Base-by-base conservation (phyloP, 192 early-diverging fungal genomes). In the Coemansia sp. region DNA sequence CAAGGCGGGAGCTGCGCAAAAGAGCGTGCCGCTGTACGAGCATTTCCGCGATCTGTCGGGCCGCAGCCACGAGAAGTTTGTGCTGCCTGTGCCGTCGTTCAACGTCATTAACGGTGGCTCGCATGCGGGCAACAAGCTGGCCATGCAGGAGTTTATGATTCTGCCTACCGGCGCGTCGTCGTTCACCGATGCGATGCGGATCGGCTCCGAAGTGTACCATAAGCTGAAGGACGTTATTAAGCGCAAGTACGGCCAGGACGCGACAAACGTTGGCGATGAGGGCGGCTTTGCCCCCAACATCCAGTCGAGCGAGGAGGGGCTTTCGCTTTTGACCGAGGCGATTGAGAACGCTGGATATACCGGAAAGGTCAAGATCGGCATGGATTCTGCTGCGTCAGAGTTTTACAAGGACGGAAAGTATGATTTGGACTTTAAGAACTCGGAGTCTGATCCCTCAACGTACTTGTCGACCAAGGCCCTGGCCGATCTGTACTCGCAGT, bases 121-220 rank as follows among this genome's bases (percentile, higher is more conserved):
- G 58, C 96, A 98, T 83, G 97, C 97, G 46, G 97, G 97, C 66
- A 98, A 98, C 91, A 97, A 96, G 85, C 89, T 98, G 61, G 97
- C 97, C 66, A 96, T 98, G 94, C 97, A 98, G 82, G 97, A 98
- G 83, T 98, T 98, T 85, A 98, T 98, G 97, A 98, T 98, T 66
- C 81, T 97, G 75, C 96, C 96, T 59, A 95, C 93, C 48, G 96
- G 96, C 65, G 96, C 96, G 28, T 56, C 81, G 42, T 89, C 90
- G 28, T 98, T 97, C 84, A 77, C 89, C 36, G 94, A 98, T 82
- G 96, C 96, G 66, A 94, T 98, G 93, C 87, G 90, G 85, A 97
- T 97, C 47, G 96, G 96, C 57, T 89, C 90, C 44, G 96, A 98
- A 83, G 94, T 96, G 66, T 98, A 97, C 90, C 95, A 97, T 85